Evolutionary conservation across 805 yeast genomes (phyloP), one percentile per base, ranked within the genome.

Genomic region (Wickerhamomyces chaumierensis): DNA sequence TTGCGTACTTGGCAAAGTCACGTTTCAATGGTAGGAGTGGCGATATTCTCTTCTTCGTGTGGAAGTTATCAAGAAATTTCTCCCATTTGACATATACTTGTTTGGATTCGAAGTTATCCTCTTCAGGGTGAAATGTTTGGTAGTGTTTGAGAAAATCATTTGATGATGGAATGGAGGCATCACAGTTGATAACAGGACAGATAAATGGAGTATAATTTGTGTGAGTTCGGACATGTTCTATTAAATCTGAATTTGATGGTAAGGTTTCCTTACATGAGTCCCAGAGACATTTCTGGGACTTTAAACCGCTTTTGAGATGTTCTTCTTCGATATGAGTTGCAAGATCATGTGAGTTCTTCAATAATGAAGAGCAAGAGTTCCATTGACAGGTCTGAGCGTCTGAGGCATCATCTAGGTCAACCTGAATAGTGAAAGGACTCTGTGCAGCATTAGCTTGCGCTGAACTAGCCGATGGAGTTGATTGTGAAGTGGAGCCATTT

Each of bases 121-220:
- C 32, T 12, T 35, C 36, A 8, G 33, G 35, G 52, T 81, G 88
- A 1, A 69, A 76, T 0, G 75, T 67, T 33, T 73, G 66, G 41
- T 79, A 63, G 55, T 82, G 90, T 45, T 74, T 71, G 16, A 77
- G 69, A 43, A 82, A 63, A 1, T 80, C 82, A 44, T 75, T 82
- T 1, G 77, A 63, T 39, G 81, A 55, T 0, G 75, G 68, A 49
- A 78, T 79, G 34, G 68, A 67, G 43, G 71, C 66, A 37, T 68
- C 69, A 55, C 90, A 81, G 45, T 78, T 83, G 2, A 83, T 83
- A 13, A 78, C 61, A 1, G 71, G 65, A 53, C 90, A 81, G 47
- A 64, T 70, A 46, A 70, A 77, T 28, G 84, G 84, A 48, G 68
- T 68, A 48, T 79, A 82, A 2, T 81, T 78, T 0, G 81, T 73